Evolutionary conservation across 1,139 yeast genomes (phyloP), one percentile per base, ranked within the genome.

Genomic region (Kurtzmaniella quercitrusa): DNA sequence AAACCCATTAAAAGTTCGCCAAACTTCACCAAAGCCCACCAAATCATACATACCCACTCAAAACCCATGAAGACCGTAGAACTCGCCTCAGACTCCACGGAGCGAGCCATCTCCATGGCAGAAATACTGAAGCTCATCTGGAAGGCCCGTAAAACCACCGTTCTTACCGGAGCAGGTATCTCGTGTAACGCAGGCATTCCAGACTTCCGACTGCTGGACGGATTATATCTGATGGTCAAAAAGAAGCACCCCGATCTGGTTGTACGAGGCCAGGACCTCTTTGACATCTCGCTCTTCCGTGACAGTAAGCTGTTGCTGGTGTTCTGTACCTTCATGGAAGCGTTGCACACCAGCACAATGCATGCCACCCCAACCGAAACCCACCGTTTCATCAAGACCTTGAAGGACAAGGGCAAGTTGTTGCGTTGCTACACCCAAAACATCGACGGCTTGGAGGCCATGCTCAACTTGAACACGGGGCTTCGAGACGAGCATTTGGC

Each of bases 111-210:
- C 10, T 31, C 11, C 3, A 55, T 72, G 38, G 62, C 69, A 41
- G 77, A 72, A 49, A 68, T 68, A 21, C 59, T 70, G 42, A 70
- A 70, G 50, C 41, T 54, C 41, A 66, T 85, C 11, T 70, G 66
- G 51, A 70, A 81, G 53, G 51, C 73, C 41, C 73, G 73, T 48
- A 79, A 74, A 56, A 68, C 82, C 39, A 68, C 83, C 11, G 73
- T 83, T 8, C 73, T 90, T 45, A 89, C 97, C 0, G 97, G 98
- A 8, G 98, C 98, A 1, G 98, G 98, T 1, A 88, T 91, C 46
- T 88, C 96, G 21, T 89, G 97, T 60, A 89, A 87, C 60, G 97
- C 98, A 1, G 98, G 98, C 0, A 91, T 91, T 44, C 98, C 98
- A 1, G 98, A 91, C 61, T 91, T 91, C 62, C 74, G 98, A 46